Evolutionary conservation across 345 rosid genomes (phyloP), one percentile per base, ranked within the genome.

Genomic region (Salix brachista): DNA sequence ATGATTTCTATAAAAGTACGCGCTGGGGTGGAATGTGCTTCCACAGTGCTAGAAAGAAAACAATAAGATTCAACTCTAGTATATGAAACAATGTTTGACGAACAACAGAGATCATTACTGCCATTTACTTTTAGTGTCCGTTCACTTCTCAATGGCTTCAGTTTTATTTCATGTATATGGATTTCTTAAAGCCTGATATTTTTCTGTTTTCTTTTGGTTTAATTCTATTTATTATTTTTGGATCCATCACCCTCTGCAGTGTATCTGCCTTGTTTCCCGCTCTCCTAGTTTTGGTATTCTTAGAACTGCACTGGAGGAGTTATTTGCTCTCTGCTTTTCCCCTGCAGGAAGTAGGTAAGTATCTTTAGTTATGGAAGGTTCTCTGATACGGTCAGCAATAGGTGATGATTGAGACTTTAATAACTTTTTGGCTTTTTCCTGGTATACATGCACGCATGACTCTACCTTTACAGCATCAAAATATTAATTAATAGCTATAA

Each of bases 251-350:
- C n/a, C n/a, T n/a, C n/a, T n/a, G n/a, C n/a, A n/a, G 28, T 26
- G 1, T 26, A 26, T 26, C 28, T 1, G 1, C 1, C 28, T 26
- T 26, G 28, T 26, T 26, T 26, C 1, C 28, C 1, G 28, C 28
- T 92, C 92, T 36, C 99, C 99, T 75, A 84, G 91, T 84, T 96
- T 96, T 42, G 80, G 80, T 76, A 88, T 89, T 60, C 94, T 93
- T 77, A 89, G 95, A 34, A 83, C 75, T 83, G 91, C 94, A 28
- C 86, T 96, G 7, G 99, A 94, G 85, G 99, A 94, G 85, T 67
- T 93, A 65, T 92, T 83, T 86, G 82, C 87, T n/a, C 98, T 96
- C 76, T 94, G 99, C 81, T 96, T 96, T 86, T 96, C 95, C 37
- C 54, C 90, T 21, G 84, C 70, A 71, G 97, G 99, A 77, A 91